Base-by-base conservation (phyloP, 2,329 filamentous ascomycete species). In the Didymella lethalis region DNA sequence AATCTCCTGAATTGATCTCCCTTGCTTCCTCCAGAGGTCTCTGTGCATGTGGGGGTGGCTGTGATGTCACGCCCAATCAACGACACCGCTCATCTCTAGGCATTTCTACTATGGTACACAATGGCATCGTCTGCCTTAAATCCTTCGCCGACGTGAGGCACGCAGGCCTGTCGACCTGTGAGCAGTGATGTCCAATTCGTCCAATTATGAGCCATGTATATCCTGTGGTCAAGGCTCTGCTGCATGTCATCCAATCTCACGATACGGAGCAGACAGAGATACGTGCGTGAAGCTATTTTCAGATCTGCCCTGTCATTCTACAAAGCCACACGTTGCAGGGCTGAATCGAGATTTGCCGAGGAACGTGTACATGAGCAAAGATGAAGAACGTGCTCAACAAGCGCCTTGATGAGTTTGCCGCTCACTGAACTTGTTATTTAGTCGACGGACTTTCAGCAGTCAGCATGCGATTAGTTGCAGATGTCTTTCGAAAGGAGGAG, bases 231-330 rank as follows among this genome's bases (percentile, higher is more conserved):
- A 57, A 56, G 57, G 47, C 51, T 53, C 41, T 46, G 44, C 64
- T 72, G 71, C 71, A 68, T 71, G 70, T 68, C 69, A 71, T 73
- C 54, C 58, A 66, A 70, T 62, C 50, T 45, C 50, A 60, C 57
- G 51, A 48, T 50, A 54, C 50, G 52, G 48, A 47, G 57, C 57
- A 59, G 48, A 50, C 34, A 45, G 40, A 55, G 53, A 61, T 53
- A 62, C 55, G 63, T 63, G 57, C 58, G 51, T 20, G 34, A 26
- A 32, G 57, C 60, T 61, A 59, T 62, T 61, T 59, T 52, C 31
- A 54, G 54, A 11, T 29, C 25, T 44, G 26, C 56, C 50, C 47
- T 59, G 47, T 46, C 50, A 54, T 54, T 50, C 47, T 12, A 36
- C 46, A 51, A 54, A 54, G 56, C 56, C 56, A 59, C 56, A 51